Conservation (phyloP, 2,329 filamentous ascomycete genomes). For the Xylariaceae sp. region DNA sequence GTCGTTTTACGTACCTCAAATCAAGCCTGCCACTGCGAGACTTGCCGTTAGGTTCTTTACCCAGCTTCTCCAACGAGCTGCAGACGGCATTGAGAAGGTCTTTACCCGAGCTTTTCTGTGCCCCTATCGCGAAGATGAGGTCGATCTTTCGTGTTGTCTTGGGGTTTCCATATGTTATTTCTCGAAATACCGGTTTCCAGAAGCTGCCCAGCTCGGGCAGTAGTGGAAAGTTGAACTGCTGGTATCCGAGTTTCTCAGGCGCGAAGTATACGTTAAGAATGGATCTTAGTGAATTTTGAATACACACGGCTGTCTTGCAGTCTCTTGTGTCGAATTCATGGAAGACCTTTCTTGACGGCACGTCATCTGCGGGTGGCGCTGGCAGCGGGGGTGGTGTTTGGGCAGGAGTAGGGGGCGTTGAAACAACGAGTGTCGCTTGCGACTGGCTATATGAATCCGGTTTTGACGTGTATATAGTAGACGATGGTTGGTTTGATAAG, state of each 20-base stretch:
- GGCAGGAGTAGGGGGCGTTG: constrained; percentile 39
- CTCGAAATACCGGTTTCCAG: constrained; percentile 49
- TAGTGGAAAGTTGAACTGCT: constrained; percentile 44
- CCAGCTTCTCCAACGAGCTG: constrained; percentile 51
- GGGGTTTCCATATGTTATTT: constrained; percentile 30
- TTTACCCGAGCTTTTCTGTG: constrained; percentile 49
- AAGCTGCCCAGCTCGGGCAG: constrained; percentile 45
- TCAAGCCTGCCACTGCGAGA: constrained; percentile 54
- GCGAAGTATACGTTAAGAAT: constrained; percentile 49
- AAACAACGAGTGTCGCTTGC: constrained; percentile 12
- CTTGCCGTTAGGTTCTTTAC: constrained; percentile 44
- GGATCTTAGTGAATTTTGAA: constrained; percentile 54
- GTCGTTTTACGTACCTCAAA: constrained; percentile 43
- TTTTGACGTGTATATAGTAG: constrained; percentile 9
- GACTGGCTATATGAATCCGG: constrained; percentile 5
- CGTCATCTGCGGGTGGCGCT: constrained; percentile 7
- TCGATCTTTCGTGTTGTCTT: constrained; percentile 43
- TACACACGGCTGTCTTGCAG: constrained; percentile 44
- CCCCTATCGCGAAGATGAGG: constrained; percentile 56
- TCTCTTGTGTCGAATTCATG: constrained; percentile 40
- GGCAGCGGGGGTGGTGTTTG: constrained; percentile 35
- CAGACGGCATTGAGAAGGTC: constrained; percentile 45
- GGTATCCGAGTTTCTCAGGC: constrained; percentile 41
- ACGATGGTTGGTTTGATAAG: constrained; percentile 18
- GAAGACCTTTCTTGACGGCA: constrained; percentile 35